Percentiles rank a stretch among this genome's conserved stretches.
These are phyloP conservation scores for Hypoxylon fuscum DNA, from an alignment of 495 filamentous ascomycete genomes.

Conservation along the genomic window DNA sequence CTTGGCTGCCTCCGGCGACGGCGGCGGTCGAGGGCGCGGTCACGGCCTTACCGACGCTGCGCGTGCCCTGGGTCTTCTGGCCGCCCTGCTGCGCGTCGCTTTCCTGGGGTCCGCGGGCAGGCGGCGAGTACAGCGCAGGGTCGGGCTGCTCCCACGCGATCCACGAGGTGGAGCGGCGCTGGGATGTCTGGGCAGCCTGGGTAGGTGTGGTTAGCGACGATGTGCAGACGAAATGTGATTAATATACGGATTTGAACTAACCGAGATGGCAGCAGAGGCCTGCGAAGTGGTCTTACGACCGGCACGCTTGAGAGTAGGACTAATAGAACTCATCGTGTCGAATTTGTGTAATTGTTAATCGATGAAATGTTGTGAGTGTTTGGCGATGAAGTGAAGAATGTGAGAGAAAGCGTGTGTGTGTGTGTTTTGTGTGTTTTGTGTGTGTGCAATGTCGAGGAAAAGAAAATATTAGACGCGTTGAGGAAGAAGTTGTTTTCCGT, in stretches of 20 bases:
- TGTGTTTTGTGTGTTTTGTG: background rate
- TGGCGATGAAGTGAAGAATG: background rate
- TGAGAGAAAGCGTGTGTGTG: background rate
- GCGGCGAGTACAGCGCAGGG: slow-evolving; percentile 28
- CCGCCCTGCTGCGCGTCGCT: slow-evolving; percentile 11
- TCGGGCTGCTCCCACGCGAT: slow-evolving; percentile 41
- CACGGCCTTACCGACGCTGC: slow-evolving; percentile 5
- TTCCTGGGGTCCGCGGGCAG: background rate
- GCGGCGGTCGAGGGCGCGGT: slow-evolving; percentile 2
- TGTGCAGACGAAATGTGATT: background rate
- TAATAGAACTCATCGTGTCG: slow-evolving; percentile 17
- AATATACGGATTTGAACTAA: background rate
- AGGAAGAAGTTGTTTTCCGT: background rate
- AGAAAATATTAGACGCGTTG: background rate
- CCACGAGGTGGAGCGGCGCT: slow-evolving; percentile 37
- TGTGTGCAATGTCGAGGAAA: background rate
- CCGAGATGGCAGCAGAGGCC: background rate
- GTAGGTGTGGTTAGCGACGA: background rate
- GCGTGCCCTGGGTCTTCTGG: slow-evolving; percentile 1
- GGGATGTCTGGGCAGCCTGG: background rate
- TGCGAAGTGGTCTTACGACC: background rate
- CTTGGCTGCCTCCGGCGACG: slow-evolving; percentile 11
- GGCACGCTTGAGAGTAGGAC: slow-evolving; percentile 2
- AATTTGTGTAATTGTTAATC: slow-evolving; percentile 27
- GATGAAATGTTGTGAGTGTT: background rate